Conservation (phyloP, 2,329 filamentous ascomycete species). For the Ophiostoma novo-ulmi region DNA sequence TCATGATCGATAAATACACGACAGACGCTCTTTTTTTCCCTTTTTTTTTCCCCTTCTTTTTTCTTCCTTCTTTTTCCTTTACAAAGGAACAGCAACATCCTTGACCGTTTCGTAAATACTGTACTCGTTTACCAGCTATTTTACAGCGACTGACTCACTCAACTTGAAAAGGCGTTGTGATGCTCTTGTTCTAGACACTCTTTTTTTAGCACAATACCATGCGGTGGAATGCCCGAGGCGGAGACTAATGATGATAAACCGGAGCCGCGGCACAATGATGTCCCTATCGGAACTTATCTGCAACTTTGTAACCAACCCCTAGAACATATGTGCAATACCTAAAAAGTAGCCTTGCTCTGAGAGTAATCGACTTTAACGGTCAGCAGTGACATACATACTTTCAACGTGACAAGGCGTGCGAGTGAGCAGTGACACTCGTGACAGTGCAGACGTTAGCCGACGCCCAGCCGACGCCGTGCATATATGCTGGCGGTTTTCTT, state of each 20-base stretch:
- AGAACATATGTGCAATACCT: neutral
- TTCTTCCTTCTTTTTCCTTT: too few relatives aligned
- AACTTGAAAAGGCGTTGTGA: neutral
- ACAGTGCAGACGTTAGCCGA: neutral
- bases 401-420: neutral
- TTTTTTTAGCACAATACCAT: neutral
- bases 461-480: slow-evolving; percentile 2
- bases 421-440: neutral
- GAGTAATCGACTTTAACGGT: neutral
- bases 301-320: too few relatives aligned
- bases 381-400: neutral
- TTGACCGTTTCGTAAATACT: too few relatives aligned
- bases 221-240: neutral
- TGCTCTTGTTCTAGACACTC: neutral
- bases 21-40: neutral
- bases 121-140: too few relatives aligned
- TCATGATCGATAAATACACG: neutral
- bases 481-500: neutral
- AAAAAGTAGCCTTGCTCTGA: neutral
- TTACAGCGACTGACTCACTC: neutral
- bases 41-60: neutral
- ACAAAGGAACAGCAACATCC: too few relatives aligned
- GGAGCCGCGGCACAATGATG: slow-evolving; percentile 2
- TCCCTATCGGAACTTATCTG: neutral
- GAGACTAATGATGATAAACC: neutral